Percentiles rank a stretch among this genome's conserved stretches.
These are phyloP conservation scores for Suhomyces kilbournensis DNA, from an alignment of 805 yeast species.

Conservation along the genomic window DNA sequence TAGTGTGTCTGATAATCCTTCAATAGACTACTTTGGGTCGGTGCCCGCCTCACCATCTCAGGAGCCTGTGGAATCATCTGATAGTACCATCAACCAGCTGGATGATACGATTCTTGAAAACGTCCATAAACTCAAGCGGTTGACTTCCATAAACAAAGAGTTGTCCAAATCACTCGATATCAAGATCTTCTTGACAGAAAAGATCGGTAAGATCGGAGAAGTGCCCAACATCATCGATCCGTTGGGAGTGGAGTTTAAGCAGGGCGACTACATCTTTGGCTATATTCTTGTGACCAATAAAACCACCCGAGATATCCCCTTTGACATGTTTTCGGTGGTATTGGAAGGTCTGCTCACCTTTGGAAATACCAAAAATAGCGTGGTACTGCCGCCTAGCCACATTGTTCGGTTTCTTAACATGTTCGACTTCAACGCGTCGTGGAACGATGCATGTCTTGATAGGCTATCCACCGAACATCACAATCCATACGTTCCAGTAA, in stretches of 20 bases:
- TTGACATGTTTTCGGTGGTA: constrained; percentile 39
- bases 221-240: constrained; percentile 31
- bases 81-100: background rate
- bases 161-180: constrained; percentile 25
- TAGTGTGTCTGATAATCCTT: constrained; percentile 6
- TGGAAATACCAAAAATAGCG: constrained; percentile 18
- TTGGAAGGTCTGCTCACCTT: constrained; percentile 35
- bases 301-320: constrained; percentile 27
- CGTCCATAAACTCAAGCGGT: constrained; percentile 30
- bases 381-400: constrained; percentile 16
- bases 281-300: constrained; percentile 31
- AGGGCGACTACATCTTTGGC: constrained; percentile 39
- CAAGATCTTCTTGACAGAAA: constrained; percentile 31
- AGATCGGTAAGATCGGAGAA: constrained; percentile 32
- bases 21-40: constrained; percentile 19
- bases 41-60: constrained; percentile 13
- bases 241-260: constrained; percentile 28
- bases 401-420: constrained; percentile 31
- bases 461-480: constrained; percentile 29
- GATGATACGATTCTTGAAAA: constrained; percentile 37
- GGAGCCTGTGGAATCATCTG: constrained; percentile 2
- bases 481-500: constrained; percentile 25
- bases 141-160: constrained; percentile 28
- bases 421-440: constrained; percentile 43
- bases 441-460: constrained; percentile 35